Percentiles rank a stretch among this genome's conserved stretches.
phyloP scores from a whole-genome alignment of 352 stramenopile species.

The Phytophthora megakarya region DNA sequence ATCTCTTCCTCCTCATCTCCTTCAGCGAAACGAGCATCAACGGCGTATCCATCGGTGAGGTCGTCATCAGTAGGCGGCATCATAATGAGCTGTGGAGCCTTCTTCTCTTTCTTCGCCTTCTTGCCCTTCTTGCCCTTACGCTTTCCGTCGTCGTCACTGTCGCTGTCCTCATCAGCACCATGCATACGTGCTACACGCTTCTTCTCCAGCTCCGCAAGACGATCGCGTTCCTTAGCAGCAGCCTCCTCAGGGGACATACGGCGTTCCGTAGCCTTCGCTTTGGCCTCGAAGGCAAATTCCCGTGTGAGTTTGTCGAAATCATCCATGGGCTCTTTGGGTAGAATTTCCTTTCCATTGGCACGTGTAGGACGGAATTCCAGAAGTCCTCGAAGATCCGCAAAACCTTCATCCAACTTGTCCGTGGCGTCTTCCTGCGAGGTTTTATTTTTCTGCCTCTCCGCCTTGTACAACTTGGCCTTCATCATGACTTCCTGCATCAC shows the following conservation, averaged over 20 bases:
- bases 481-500: slow-evolving; percentile 93
- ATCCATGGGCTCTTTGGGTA: slow-evolving; percentile 80
- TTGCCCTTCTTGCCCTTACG: slow-evolving; percentile 60
- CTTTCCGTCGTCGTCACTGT: slow-evolving; percentile 50
- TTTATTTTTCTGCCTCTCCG: slow-evolving; percentile 88
- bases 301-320: slow-evolving; percentile 86
- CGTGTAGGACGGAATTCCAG: slow-evolving; percentile 80
- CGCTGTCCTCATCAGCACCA: slow-evolving; percentile 82
- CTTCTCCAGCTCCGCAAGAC: slow-evolving; percentile 92
- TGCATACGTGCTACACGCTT: slow-evolving; percentile 95
- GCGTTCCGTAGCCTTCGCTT: slow-evolving; percentile 93
- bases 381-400: slow-evolving; percentile 64
- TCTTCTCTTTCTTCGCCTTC: slow-evolving; percentile 52
- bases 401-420: slow-evolving; percentile 76
- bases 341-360: slow-evolving; percentile 60
- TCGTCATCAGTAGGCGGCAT: slow-evolving; percentile 91
- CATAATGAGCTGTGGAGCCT: slow-evolving; percentile 62
- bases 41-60: slow-evolving; percentile 85
- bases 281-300: slow-evolving; percentile 90
- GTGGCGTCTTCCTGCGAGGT: slow-evolving; percentile 78
- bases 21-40: slow-evolving; percentile 62
- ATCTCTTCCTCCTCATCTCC: slow-evolving; percentile 60
- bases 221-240: slow-evolving; percentile 92
- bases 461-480: slow-evolving; percentile 92
- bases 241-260: slow-evolving; percentile 95